These are phyloP conservation scores for Trichoderma gracile DNA, from an alignment of 2,329 filamentous ascomycete species.

Conservation along the genomic window DNA sequence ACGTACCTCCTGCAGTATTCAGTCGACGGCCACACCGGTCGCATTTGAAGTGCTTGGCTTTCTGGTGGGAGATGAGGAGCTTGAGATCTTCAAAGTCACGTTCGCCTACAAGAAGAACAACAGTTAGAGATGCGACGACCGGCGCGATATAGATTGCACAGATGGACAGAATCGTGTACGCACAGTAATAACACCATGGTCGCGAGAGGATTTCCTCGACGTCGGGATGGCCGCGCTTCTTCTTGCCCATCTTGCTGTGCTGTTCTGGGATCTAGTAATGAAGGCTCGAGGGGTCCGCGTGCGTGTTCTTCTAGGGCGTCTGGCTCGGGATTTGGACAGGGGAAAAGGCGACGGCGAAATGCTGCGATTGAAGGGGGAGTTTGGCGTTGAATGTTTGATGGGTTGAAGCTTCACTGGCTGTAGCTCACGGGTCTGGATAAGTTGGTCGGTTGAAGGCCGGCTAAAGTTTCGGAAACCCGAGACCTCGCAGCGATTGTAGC, in stretches of 20 bases:
- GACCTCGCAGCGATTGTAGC: too few relatives aligned
- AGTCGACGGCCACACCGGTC: constrained; percentile 83
- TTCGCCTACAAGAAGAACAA: constrained; percentile 57
- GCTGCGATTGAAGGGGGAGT: neutral
- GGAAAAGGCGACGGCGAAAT: neutral
- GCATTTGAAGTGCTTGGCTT: constrained; percentile 99
- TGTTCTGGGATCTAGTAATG: neutral
- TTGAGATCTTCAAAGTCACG: constrained; percentile 97
- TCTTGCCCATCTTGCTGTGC: constrained; percentile 71
- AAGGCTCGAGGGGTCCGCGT: neutral
- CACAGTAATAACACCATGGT: constrained; percentile 98
- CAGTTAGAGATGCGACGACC: constrained; percentile 31
- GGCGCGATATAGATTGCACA: neutral
- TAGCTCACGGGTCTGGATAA: neutral
- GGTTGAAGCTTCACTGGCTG: neutral
- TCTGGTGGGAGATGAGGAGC: constrained; percentile 94
- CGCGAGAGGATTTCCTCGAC: constrained; percentile 84
- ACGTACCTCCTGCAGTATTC: constrained; percentile 88
- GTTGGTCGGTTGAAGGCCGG: constrained; percentile 3
- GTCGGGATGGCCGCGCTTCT: constrained; percentile 82
- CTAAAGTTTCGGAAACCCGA: too few relatives aligned
- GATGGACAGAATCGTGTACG: constrained; percentile 24
- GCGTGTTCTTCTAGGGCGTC: neutral
- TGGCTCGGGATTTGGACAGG: neutral
- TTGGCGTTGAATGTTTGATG: neutral